Percentiles rank a stretch among this genome's conserved stretches.
Conservation (phyloP, 768 basidiomycete genomes). For the Macrolepiota fuliginosa region DNA sequence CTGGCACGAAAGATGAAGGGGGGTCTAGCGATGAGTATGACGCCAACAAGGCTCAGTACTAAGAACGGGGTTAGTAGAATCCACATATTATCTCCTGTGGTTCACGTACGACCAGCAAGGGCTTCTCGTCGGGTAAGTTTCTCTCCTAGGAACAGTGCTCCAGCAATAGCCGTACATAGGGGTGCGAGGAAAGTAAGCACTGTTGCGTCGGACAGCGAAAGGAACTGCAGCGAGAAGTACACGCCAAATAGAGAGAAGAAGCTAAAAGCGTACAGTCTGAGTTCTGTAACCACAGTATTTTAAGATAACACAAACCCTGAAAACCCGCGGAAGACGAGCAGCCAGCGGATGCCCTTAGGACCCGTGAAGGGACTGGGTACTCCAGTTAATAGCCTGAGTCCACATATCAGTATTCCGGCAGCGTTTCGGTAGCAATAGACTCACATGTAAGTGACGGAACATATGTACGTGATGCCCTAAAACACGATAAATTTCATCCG, state of each 20-base stretch:
- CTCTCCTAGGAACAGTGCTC: conserved; percentile 62
- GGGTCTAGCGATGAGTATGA: conserved; percentile 80
- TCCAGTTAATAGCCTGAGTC: conserved; percentile 32
- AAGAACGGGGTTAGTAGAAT: background rate
- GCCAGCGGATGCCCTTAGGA: conserved; percentile 61
- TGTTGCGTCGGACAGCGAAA: conserved; percentile 76
- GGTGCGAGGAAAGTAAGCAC: conserved; percentile 78
- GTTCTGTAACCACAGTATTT: background rate
- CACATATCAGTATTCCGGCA: conserved; percentile 17
- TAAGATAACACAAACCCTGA: conserved; percentile 43
- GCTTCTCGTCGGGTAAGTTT: conserved; percentile 51
- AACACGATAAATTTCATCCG: background rate
- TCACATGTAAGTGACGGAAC: conserved; percentile 16
- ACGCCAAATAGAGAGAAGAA: conserved; percentile 71
- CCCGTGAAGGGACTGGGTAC: conserved; percentile 60
- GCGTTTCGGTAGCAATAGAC: background rate
- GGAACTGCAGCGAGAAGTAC: conserved; percentile 72
- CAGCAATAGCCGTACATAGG: conserved; percentile 59
- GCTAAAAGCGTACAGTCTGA: conserved; percentile 27
- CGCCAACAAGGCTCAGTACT: conserved; percentile 72
- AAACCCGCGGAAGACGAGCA: conserved; percentile 59
- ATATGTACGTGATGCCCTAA: conserved; percentile 17
- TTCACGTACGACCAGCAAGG: conserved; percentile 41
- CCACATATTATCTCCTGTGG: background rate
- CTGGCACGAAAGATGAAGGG: conserved; percentile 61